These are phyloP conservation scores for Hibiscus mutabilis DNA, from an alignment of 345 rosid genomes.

Conservation along the genomic window DNA sequence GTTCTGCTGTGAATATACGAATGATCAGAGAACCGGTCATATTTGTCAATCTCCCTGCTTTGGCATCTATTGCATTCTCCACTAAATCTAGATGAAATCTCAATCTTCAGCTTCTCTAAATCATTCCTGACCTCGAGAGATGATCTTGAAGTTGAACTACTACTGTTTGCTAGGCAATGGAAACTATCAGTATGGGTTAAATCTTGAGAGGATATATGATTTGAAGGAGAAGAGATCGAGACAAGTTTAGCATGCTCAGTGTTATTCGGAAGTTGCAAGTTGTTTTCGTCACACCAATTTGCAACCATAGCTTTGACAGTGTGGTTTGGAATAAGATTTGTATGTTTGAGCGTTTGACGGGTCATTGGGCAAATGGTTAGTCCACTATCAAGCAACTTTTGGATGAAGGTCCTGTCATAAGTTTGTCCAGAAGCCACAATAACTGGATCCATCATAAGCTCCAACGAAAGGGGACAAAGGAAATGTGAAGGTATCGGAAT, in stretches of 20 bases:
- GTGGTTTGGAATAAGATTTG: constrained; percentile 81
- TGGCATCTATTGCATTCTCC: constrained; percentile 29
- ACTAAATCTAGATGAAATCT: constrained; percentile 36
- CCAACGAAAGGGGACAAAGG: constrained; percentile 80
- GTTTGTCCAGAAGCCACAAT: constrained; percentile 95
- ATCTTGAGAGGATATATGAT: constrained; percentile 42
- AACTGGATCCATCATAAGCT: constrained; percentile 91
- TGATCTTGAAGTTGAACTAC: constrained; percentile 58
- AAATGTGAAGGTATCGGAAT: constrained; percentile 64
- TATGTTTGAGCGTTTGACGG: constrained; percentile 50
- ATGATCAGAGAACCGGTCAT: constrained; percentile 45
- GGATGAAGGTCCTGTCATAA: constrained; percentile 77
- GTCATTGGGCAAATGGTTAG: constrained; percentile 86
- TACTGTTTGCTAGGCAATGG: constrained; percentile 37
- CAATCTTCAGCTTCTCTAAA: constrained; percentile 52
- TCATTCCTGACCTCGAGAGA: constrained; percentile 50
- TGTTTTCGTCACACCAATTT: constrained; percentile 75
- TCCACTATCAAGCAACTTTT: constrained; percentile 80
- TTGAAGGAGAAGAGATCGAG: constrained; percentile 30
- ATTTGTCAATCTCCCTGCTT: constrained; percentile 42
- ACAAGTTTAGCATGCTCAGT: constrained; percentile 25
- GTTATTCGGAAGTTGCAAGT: constrained; percentile 28
- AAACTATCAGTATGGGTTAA: constrained; percentile 45
- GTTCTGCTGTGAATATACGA: constrained; percentile 71
- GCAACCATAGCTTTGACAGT: constrained; percentile 87